A percentile compares a stretch with the other conserved stretches of the same genome.
Conservation (phyloP, 306 rosid species). For the Fragaria vesca region DNA sequence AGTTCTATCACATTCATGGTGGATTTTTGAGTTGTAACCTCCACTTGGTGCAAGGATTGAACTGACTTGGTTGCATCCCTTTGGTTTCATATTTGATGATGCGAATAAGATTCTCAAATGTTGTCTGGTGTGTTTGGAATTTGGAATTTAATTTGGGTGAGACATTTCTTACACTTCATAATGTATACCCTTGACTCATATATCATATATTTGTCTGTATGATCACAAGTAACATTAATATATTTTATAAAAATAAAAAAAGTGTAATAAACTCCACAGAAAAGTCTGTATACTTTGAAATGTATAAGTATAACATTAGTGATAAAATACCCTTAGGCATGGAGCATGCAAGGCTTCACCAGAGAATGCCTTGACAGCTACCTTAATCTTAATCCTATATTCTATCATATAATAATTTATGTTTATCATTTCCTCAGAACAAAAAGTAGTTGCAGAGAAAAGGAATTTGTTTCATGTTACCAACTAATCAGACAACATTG, state of each 20-base stretch:
- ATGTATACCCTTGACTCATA: neutral
- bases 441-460: neutral
- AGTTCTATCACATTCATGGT: neutral
- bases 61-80: slow-evolving; percentile 2
- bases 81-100: neutral
- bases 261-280: neutral
- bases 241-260: too few species aligned
- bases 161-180: neutral
- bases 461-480: too few species aligned
- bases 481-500: neutral
- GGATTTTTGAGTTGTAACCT: neutral
- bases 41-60: slow-evolving; percentile 1
- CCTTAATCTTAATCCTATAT: neutral
- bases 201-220: neutral
- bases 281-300: neutral
- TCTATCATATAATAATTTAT: too few species aligned
- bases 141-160: slow-evolving; percentile 4
- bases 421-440: neutral
- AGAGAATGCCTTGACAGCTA: neutral
- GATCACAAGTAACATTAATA: neutral
- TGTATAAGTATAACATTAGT: neutral
- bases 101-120: neutral
- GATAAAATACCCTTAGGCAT: neutral
- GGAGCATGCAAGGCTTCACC: neutral
- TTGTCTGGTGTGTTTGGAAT: neutral